phyloP scores from a whole-genome alignment of 2,329 filamentous ascomycete genomes.

The Trichoderma breve region DNA sequence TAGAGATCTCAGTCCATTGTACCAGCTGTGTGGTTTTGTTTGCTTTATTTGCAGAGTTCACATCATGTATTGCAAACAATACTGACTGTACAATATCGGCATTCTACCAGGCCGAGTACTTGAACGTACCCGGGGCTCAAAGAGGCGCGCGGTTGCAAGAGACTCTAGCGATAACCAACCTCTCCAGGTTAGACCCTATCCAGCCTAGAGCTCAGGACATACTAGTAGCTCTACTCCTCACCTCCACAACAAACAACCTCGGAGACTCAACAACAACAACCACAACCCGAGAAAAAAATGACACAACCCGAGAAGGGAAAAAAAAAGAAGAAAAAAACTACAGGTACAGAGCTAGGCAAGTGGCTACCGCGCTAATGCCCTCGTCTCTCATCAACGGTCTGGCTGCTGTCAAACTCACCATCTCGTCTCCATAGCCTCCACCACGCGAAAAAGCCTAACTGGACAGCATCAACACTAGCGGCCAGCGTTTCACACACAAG shows the following conservation, averaged over 20 bases:
- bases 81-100: neutral
- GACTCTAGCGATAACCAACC: neutral
- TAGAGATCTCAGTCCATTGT: neutral
- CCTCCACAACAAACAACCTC: neutral
- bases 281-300: neutral
- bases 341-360: neutral
- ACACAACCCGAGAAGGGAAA: neutral
- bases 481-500: slow-evolving; percentile 1
- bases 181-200: neutral
- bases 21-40: neutral
- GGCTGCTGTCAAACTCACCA: neutral
- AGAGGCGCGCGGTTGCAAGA: slow-evolving; percentile 13
- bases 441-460: slow-evolving; percentile 12
- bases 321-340: neutral
- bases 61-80: neutral
- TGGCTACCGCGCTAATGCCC: neutral
- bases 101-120: neutral
- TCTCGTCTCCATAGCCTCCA: slow-evolving; percentile 16
- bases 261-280: neutral
- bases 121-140: neutral
- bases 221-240: neutral
- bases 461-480: slow-evolving; percentile 2
- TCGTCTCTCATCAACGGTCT: neutral
- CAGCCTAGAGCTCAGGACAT: neutral
- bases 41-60: neutral